Conservation (phyloP, 163 green algal genomes). For the Scenedesmus sp. region DNA sequence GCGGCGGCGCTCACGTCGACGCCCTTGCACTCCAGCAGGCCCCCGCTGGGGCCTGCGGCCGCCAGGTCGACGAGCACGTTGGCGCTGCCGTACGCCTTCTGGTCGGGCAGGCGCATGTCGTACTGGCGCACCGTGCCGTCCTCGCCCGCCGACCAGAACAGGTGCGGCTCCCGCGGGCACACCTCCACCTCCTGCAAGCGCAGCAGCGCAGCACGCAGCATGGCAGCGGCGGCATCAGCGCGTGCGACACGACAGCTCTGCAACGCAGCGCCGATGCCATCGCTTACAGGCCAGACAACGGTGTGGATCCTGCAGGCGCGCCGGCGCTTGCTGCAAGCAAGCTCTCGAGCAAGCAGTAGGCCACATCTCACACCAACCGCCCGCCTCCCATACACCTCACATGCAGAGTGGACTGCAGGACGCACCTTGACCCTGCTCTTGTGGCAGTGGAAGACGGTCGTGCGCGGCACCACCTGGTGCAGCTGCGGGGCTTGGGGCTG, state of each 20-base stretch:
- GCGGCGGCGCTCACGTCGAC: constrained; percentile 56
- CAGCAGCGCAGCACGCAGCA: not conserved
- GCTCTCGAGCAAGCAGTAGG: no score
- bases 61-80: constrained; percentile 73
- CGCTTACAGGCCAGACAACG: no score
- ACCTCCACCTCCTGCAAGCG: constrained; percentile 81
- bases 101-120: constrained; percentile 75
- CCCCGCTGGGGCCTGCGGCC: not conserved
- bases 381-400: no score
- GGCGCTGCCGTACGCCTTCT: constrained; percentile 62
- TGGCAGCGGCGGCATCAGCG: no score
- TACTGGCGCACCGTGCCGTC: constrained; percentile 90
- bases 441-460: constrained; percentile 77
- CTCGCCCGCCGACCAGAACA: constrained; percentile 91
- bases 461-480: constrained; percentile 49
- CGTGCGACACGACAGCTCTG: no score
- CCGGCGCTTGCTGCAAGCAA: no score
- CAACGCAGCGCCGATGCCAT: no score
- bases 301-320: no score
- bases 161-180: constrained; percentile 78
- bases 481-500: constrained; percentile 7
- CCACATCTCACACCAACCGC: no score
- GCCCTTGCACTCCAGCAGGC: constrained; percentile 73
- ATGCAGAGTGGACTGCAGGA: not conserved
- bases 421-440: constrained; percentile 82